A percentile compares a stretch with the other conserved stretches of the same genome.
Conservation (phyloP, 139 green algal species). For the Closterium sp. region DNA sequence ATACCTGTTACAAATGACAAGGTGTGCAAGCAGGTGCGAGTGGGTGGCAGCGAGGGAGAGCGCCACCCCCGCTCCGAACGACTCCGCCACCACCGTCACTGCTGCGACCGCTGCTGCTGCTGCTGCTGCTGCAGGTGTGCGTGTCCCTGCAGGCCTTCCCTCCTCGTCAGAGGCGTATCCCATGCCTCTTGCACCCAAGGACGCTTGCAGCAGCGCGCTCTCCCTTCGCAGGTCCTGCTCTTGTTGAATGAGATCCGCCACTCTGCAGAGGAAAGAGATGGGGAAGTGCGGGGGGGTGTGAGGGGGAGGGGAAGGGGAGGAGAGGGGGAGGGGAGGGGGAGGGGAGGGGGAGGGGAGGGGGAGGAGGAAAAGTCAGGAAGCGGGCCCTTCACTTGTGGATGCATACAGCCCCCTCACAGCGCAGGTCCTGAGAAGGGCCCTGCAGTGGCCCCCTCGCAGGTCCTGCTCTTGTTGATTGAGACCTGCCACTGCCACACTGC, state of each 20-base stretch:
- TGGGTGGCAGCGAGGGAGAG: conserved; percentile 10
- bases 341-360: too few relatives aligned
- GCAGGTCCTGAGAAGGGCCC: too few relatives aligned
- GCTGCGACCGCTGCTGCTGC: neutral
- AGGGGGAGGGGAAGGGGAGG: too few relatives aligned
- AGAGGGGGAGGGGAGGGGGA: neutral
- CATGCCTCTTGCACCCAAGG: neutral
- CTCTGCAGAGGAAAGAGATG: neutral
- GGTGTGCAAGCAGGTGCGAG: neutral
- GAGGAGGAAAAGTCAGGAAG: too few relatives aligned
- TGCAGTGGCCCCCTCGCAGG: too few relatives aligned
- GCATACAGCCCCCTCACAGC: too few relatives aligned
- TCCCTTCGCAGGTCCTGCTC: too few relatives aligned
- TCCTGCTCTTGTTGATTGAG: too few relatives aligned
- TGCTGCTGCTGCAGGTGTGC: neutral
- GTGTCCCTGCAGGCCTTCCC: neutral
- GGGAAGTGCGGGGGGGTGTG: too few relatives aligned
- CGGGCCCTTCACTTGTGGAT: too few relatives aligned
- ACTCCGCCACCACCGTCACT: conserved; percentile 33
- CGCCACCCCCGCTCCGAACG: conserved; percentile 17
- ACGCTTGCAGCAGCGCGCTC: too few relatives aligned
- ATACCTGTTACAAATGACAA: conserved; percentile 41
- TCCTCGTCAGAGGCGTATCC: neutral
- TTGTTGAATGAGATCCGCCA: neutral
- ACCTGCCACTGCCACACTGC: too few relatives aligned